phyloP scores from a whole-genome alignment of 352 stramenopile genomes.

The Globisporangium recalcitrans region DNA sequence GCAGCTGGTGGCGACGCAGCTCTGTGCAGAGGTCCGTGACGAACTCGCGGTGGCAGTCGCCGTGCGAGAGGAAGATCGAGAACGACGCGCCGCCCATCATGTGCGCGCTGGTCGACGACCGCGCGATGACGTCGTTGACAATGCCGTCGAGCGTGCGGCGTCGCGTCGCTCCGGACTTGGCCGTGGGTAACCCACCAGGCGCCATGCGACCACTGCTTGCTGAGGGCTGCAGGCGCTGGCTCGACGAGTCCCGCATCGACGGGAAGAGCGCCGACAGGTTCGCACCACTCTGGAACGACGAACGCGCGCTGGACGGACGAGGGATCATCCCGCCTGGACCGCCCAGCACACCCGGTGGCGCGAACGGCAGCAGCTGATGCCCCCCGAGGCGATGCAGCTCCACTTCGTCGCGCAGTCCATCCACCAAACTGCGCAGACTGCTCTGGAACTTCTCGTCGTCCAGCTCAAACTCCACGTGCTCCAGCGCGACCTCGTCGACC shows the following conservation, averaged over 20 bases:
- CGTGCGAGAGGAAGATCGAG: slow-evolving; percentile 75
- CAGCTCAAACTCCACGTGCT: slow-evolving; percentile 42
- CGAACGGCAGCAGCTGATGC: slow-evolving; percentile 16
- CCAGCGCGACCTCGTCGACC: slow-evolving; percentile 16
- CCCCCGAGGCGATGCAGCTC: slow-evolving; percentile 53
- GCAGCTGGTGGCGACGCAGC: slow-evolving; percentile 40
- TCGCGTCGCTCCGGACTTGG: neutral
- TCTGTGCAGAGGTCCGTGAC: slow-evolving; percentile 50
- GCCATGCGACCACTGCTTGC: neutral
- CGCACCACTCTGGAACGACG: slow-evolving; percentile 12
- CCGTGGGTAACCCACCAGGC: neutral
- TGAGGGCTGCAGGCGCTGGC: slow-evolving; percentile 10
- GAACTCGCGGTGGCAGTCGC: slow-evolving; percentile 69
- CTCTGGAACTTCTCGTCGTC: slow-evolving; percentile 65
- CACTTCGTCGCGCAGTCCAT: slow-evolving; percentile 71
- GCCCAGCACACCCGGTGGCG: slow-evolving; percentile 18
- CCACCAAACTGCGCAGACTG: slow-evolving; percentile 59
- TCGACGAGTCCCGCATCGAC: slow-evolving; percentile 6
- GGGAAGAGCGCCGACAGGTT: slow-evolving; percentile 15
- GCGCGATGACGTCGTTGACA: slow-evolving; percentile 48
- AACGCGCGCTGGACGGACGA: slow-evolving; percentile 10
- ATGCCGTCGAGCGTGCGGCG: slow-evolving; percentile 44
- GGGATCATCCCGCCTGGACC: slow-evolving; percentile 13
- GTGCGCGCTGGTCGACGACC: slow-evolving; percentile 8
- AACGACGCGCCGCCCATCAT: slow-evolving; percentile 16